A percentile compares a stretch with the other conserved stretches of the same genome.
These are phyloP conservation scores for Exserohilum rostratum DNA, from an alignment of 2,329 filamentous ascomycete genomes.

Conservation along the genomic window DNA sequence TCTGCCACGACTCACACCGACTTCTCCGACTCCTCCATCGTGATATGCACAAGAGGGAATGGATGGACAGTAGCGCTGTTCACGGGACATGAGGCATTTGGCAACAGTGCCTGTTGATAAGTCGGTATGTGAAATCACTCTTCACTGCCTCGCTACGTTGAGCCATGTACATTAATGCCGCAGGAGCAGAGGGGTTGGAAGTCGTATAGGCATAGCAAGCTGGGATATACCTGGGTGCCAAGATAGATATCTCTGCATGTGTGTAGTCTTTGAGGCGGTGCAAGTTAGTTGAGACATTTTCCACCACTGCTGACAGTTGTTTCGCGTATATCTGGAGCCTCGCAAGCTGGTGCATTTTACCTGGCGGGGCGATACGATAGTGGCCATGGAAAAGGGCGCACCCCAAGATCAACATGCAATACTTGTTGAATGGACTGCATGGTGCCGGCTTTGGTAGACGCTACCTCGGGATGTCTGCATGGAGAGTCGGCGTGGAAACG, in stretches of 20 bases:
- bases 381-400: conserved; percentile 11
- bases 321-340: background rate
- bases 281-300: conserved; percentile 11
- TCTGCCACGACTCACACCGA: conserved; percentile 32
- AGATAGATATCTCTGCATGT: background rate
- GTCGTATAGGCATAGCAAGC: no score
- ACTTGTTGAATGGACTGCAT: background rate
- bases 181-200: background rate
- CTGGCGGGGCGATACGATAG: no score
- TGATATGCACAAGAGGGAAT: conserved; percentile 17
- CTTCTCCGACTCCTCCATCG: conserved; percentile 7
- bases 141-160: no score
- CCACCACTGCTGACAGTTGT: background rate
- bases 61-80: conserved; percentile 22
- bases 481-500: no score
- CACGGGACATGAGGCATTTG: conserved; percentile 6
- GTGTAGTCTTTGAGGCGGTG: conserved; percentile 5
- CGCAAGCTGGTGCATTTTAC: conserved; percentile 2
- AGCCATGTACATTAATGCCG: no score
- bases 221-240: background rate
- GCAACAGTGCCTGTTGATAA: background rate
- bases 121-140: no score
- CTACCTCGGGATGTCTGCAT: no score
- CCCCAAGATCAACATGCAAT: conserved; percentile 2
- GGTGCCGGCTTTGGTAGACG: background rate